These are phyloP conservation scores for Epichloe baconii DNA, from an alignment of 2,329 filamentous ascomycete species.

Conservation along the genomic window DNA sequence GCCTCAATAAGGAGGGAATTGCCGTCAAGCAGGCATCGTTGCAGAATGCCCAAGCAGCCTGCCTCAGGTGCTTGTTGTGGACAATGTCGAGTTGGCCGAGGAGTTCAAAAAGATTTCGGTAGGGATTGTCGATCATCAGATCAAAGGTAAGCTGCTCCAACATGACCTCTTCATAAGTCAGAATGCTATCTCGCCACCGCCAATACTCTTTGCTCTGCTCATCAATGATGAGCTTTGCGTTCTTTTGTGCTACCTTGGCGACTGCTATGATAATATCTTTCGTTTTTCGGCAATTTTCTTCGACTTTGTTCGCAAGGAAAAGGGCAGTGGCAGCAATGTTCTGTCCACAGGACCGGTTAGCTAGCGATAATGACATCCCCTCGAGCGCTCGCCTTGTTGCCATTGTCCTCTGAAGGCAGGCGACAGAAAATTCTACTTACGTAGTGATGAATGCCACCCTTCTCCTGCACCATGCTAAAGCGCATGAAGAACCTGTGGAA, in stretches of 20 bases:
- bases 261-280: conserved; percentile 89
- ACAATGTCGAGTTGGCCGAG: conserved; percentile 60
- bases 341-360: conserved; percentile 23
- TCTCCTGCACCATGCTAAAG: conserved; percentile 63
- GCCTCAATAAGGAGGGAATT: conserved; percentile 67
- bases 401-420: background rate
- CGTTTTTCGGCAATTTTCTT: conserved; percentile 93
- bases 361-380: background rate
- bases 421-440: conserved; percentile 35
- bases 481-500: conserved; percentile 96
- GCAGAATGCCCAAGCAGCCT: conserved; percentile 85
- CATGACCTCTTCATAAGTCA: conserved; percentile 85
- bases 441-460: conserved; percentile 76
- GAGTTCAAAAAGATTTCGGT: conserved; percentile 70
- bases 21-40: conserved; percentile 81
- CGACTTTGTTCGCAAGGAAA: conserved; percentile 92
- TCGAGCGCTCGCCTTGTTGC: background rate
- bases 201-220: conserved; percentile 98
- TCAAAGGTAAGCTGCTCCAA: conserved; percentile 90
- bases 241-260: conserved; percentile 90
- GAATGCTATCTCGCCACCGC: conserved; percentile 90
- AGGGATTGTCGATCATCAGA: conserved; percentile 77
- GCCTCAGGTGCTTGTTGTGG: conserved; percentile 69
- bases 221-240: conserved; percentile 77
- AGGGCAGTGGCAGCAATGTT: conserved; percentile 80